Base-by-base conservation (phyloP, 1,284 basidiomycete genomes). In the Naganishia sp. region DNA sequence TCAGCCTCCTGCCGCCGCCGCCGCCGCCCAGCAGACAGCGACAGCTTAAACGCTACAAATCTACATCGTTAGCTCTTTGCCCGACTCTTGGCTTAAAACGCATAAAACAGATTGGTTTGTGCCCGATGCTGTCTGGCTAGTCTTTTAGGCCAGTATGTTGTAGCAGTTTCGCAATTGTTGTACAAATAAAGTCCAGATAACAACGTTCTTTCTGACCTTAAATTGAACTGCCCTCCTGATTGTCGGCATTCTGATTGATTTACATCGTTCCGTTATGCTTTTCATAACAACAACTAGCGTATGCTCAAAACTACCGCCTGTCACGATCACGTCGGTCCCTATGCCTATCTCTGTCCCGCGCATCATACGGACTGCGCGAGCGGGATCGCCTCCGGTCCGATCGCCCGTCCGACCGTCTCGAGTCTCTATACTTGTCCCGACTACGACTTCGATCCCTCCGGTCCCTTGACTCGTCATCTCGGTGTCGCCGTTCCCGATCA, bases 331-430 rank as follows among this genome's bases (percentile, higher is more conserved):
- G 64, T 21, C 69, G 57, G 52, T 72, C 68, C 39, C 72, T 43
- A 39, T 39, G 36, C 36, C 36, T 9, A 28, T 71, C 69, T n/a
- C 73, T 68, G n/a, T 73, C 71, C 45, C 73, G 59, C 15, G 68
- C 50, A 39, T 68, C 70, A 31, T 53, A 48, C 16, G 61, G 45
- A 59, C 68, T 61, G 28, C 45, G 45, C 44, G 28, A 50, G 9
- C 68, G 56, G 25, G 52, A 33, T 28, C 60, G 50, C 63, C 60
- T 33, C 54, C 39, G 55, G 65, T 65, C 64, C 52, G 64, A 46
- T 42, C 65, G 67, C 63, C 42, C 53, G 31, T 67, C 63, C 50
- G 56, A 13, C 45, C 67, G 23, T 18, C 53, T 23, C 23, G 48
- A 28, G 11, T 61, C 53, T 53, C 61, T 55, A 53, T 70, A 50